Base-by-base conservation (phyloP, 2,329 filamentous ascomycete genomes). In the Dryadomyces quercivorus region DNA sequence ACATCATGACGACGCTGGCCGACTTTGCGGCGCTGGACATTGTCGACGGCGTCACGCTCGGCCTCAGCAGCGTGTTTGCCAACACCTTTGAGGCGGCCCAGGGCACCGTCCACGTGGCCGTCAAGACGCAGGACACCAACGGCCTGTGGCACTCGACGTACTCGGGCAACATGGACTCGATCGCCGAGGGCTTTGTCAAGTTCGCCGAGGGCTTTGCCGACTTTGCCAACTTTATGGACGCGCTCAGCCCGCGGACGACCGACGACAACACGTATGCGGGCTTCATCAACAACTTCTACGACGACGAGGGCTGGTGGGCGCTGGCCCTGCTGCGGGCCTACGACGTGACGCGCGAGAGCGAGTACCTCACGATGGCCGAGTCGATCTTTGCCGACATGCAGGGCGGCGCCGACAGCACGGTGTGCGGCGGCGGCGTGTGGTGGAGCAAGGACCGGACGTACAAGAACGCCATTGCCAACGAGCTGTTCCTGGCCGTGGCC, bases 221-320 rank as follows among this genome's bases (percentile, higher is more conserved):
- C 26, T 31, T 31, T 31, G 26, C 26, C 26, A 31, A 31, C 4
- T 8, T 31, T 31, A 8, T 8, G 4, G 26, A 31, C 26, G 26
- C 8, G 4, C 26, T 31, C 8, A 8, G 26, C 8, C 26, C 26
- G 4, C 15, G 21, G 13, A 13, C 31, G 3, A 10, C 20, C 9
- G 31, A 34, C 34, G 61, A 65, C 34, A 70, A 70, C 36, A 71
- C 71, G 13, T 73, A 69, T 59, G 62, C 69, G 20, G 68, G 70
- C 44, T 81, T 79, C 64, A 64, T 78, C 50, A 77, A 81, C 60
- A 70, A 74, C 46, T 81, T 70, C 59, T 82, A 81, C 60, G 80
- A 83, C 60, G 80, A 83, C 62, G 76, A 80, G 64, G 74, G 79
- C 38, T 83, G 80, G 80, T 84, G 80, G 80, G 79, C 74, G 2